A percentile compares a stretch with the other conserved stretches of the same genome.
Conservation (phyloP, 371 early-diverging fungal genomes). For the Apophysomyces elegans region DNA sequence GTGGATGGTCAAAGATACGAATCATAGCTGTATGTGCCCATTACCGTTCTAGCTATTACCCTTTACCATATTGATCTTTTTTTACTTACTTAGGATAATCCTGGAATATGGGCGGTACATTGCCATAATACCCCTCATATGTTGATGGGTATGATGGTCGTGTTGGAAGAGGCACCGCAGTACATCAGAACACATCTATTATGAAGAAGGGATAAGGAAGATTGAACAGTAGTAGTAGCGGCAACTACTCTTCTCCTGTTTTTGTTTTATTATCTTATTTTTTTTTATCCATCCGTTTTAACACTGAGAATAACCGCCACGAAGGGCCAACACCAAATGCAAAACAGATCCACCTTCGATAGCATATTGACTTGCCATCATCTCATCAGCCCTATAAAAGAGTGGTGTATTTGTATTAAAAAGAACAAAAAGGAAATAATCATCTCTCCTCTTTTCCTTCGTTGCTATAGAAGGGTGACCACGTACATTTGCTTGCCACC, state of each 20-base stretch:
- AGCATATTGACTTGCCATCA: conserved; percentile 75
- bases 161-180: conserved; percentile 46
- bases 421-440: too few relatives aligned
- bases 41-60: background rate
- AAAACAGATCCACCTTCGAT: conserved; percentile 91
- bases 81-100: conserved; percentile 36
- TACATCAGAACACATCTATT: background rate
- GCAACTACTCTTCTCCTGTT: too few relatives aligned
- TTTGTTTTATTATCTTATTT: too few relatives aligned
- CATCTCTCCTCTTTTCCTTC: background rate
- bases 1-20: conserved; percentile 51
- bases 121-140: conserved; percentile 51
- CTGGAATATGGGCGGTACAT: conserved; percentile 49
- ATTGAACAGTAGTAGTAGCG: background rate
- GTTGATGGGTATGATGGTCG: conserved; percentile 50
- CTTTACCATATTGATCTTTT: background rate
- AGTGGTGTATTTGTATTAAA: too few relatives aligned
- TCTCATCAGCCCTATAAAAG: conserved; percentile 81
- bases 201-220: background rate
- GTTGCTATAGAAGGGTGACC: background rate
- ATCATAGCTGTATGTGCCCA: conserved; percentile 41
- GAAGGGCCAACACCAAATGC: conserved; percentile 97
- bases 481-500: conserved; percentile 93
- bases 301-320: conserved; percentile 81
- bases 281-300: too few relatives aligned